Percentiles rank a stretch among this genome's conserved stretches.
These are phyloP conservation scores for Babesia gibsoni DNA, from an alignment of 169 alveolate species.

Conservation along the genomic window DNA sequence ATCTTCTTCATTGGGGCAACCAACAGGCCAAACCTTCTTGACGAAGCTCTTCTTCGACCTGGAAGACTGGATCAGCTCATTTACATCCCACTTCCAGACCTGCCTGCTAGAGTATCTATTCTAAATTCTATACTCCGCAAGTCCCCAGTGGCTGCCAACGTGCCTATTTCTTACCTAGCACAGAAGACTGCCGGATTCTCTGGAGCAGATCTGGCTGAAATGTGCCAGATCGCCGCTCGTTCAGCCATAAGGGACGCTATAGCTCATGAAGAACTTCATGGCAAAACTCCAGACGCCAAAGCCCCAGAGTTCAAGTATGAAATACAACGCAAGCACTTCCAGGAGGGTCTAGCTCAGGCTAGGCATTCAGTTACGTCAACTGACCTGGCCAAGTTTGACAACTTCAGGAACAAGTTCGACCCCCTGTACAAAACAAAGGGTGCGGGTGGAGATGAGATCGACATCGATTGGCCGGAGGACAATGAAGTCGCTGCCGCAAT, in stretches of 20 bases:
- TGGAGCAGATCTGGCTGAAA: slow-evolving; percentile 99
- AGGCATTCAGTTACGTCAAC: slow-evolving; percentile 94
- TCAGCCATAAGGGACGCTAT: slow-evolving; percentile 99
- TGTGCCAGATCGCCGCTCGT: slow-evolving; percentile 98
- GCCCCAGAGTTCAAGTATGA: slow-evolving; percentile 88
- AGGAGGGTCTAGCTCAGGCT: slow-evolving; percentile 97
- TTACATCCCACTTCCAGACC: slow-evolving; percentile 99
- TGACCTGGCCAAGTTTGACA: slow-evolving; percentile 90
- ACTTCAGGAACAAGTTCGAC: slow-evolving; percentile 97
- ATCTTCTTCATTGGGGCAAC: slow-evolving; percentile 99
- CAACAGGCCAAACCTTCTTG: slow-evolving; percentile 98
- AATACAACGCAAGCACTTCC: slow-evolving; percentile 96
- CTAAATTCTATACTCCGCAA: slow-evolving; percentile 94
- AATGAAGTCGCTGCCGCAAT: slow-evolving; percentile 28
- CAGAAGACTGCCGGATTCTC: slow-evolving; percentile 99
- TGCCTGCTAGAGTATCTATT: slow-evolving; percentile 93
- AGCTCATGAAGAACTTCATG: slow-evolving; percentile 77
- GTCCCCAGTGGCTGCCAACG: slow-evolving; percentile 96
- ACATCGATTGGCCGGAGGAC: slow-evolving; percentile 92
- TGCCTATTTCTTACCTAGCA: slow-evolving; percentile 96
- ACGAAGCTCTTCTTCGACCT: slow-evolving; percentile 99
- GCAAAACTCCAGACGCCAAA: slow-evolving; percentile 61
- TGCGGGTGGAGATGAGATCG: slow-evolving; percentile 80
- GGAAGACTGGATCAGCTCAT: slow-evolving; percentile 99
- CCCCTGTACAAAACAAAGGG: slow-evolving; percentile 93